Percentiles rank a stretch among this genome's conserved stretches.
Conservation (phyloP, 805 yeast genomes). For the Zygosaccharomyces pseudorouxii region DNA sequence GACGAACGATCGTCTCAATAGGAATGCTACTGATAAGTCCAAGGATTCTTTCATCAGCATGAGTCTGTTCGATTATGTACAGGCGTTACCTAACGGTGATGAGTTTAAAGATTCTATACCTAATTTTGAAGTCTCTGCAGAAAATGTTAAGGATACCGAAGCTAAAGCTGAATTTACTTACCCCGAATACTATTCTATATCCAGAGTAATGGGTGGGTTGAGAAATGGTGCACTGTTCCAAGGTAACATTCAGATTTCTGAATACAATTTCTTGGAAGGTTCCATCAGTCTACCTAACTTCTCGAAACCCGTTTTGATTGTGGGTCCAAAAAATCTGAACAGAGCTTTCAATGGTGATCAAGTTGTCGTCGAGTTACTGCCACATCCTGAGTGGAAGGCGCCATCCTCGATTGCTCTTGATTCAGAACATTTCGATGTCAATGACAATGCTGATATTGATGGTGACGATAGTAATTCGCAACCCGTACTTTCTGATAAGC, state of each 20-base stretch:
- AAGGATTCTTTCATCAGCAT: conserved; percentile 50
- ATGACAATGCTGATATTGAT: conserved; percentile 54
- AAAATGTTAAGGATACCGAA: conserved; percentile 20
- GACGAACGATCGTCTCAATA: conserved; percentile 73
- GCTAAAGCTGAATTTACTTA: conserved; percentile 51
- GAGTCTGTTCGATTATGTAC: conserved; percentile 66
- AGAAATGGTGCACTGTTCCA: conserved; percentile 83
- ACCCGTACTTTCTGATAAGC: conserved; percentile 31
- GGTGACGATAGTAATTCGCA: conserved; percentile 52
- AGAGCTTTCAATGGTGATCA: conserved; percentile 90
- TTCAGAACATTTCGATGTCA: conserved; percentile 57
- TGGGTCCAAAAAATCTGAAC: conserved; percentile 81
- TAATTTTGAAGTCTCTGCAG: conserved; percentile 38
- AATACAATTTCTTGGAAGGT: conserved; percentile 87
- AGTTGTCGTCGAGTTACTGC: conserved; percentile 85
- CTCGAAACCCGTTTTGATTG: conserved; percentile 72
- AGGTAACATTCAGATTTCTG: conserved; percentile 74
- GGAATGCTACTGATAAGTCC: conserved; percentile 44
- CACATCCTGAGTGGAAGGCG: conserved; percentile 80
- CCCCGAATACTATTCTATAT: conserved; percentile 71
- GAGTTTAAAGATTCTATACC: conserved; percentile 78
- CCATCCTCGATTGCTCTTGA: conserved; percentile 79
- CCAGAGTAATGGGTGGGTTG: conserved; percentile 87
- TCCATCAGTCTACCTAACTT: conserved; percentile 65
- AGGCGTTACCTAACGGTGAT: conserved; percentile 62